Base-by-base conservation (phyloP, 1,284 basidiomycete genomes). In the Ustilago sp. region DNA sequence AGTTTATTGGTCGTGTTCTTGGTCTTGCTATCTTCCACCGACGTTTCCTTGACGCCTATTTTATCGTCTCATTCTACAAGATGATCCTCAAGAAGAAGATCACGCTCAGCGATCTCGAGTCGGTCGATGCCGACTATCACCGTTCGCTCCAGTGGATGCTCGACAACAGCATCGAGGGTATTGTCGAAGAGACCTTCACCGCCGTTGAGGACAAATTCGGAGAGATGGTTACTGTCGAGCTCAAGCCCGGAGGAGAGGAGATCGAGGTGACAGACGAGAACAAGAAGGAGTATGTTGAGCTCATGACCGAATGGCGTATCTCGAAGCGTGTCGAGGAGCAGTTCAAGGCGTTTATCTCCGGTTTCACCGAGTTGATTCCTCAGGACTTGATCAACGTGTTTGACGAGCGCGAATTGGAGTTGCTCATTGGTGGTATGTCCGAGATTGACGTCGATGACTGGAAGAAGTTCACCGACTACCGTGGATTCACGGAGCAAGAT, bases 31-130 rank as follows among this genome's bases (percentile, higher is more conserved):
- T 99, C 86, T 99, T 98, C 91, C 97, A 99, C 87, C 91, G 95
- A 79, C 92, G 96, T 11, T 99, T 99, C 91, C 89, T 99, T 63
- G 97, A 99, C 84, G 95, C 96, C 51, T 99, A 99, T 89, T 99
- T 99, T 86, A 96, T 99, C 74, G 92, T 94, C 54, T 94, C 93
- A 78, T 96, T 99, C 90, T 99, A 99, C 90, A 99, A 99, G 90
- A 98, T 96, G 94, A 94, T 86, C 43, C 73, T 86, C 55, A 85
- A 85, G 74, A 86, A 86, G 74, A 84, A 84, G 80, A 85, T 86
- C 64, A 81, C 81, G 31, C 72, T 86, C 15, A 68, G 66, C 52
- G 85, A 86, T 64, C 74, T 86, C 53, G 85, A 86, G 72, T 77
- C 76, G 59, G 83, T 86, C 47, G 85, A 86, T 56, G 83, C 85